phyloP scores from a whole-genome alignment of 2,329 filamentous ascomycete genomes.

The Alternaria sp. region DNA sequence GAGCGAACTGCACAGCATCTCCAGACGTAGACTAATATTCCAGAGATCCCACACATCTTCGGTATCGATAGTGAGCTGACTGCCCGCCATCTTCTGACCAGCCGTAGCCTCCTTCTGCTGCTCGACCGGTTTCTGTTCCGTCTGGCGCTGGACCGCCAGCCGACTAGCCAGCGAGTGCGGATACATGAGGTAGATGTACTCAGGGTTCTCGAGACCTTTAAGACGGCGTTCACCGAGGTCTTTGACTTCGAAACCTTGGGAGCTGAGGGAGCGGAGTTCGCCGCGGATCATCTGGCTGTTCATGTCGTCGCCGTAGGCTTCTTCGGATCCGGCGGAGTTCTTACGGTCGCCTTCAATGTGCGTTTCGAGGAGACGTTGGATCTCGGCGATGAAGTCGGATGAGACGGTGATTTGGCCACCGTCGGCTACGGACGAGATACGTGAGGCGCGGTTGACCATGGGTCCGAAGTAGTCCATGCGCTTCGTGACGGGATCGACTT shows the following conservation, averaged over 20 bases:
- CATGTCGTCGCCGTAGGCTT: conserved; percentile 76
- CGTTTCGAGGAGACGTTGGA: conserved; percentile 86
- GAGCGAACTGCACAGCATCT: conserved; percentile 91
- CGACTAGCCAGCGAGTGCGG: conserved; percentile 86
- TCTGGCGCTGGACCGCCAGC: conserved; percentile 70
- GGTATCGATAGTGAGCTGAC: conserved; percentile 77
- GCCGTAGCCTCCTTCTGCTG: conserved; percentile 54
- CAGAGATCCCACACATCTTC: conserved; percentile 88
- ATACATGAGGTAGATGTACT: conserved; percentile 94
- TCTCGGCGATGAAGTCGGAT: conserved; percentile 95
- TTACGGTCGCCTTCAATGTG: conserved; percentile 84
- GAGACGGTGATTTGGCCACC: conserved; percentile 97
- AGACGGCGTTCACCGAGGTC: conserved; percentile 94
- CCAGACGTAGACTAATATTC: conserved; percentile 85
- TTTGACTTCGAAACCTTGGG: conserved; percentile 95
- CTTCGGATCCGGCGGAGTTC: conserved; percentile 72
- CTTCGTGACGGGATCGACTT: conserved; percentile 92
- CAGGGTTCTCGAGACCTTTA: conserved; percentile 96
- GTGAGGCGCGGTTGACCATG: conserved; percentile 97
- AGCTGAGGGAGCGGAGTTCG: conserved; percentile 84
- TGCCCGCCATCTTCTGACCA: conserved; percentile 67
- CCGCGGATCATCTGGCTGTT: conserved; percentile 79
- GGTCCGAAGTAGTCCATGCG: conserved; percentile 99
- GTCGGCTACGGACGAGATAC: conserved; percentile 92
- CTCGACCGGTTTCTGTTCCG: conserved; percentile 49